Evolutionary conservation across 176 grass and related monocot genomes (phyloP).

Genomic region (Raddia distichophylla): DNA sequence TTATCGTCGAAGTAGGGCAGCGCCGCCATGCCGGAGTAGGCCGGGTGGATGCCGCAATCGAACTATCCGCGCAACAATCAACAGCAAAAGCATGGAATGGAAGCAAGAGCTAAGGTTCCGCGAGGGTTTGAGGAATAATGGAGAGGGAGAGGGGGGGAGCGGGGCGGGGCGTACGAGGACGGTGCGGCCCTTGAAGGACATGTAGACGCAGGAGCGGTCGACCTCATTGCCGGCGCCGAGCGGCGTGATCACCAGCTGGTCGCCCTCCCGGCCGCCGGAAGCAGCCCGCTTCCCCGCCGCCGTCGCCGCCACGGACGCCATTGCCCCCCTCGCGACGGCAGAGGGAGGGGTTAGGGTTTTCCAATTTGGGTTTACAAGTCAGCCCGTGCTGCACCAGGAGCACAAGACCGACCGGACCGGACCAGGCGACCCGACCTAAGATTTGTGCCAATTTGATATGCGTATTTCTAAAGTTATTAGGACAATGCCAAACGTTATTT

Average conservation of each 20-base stretch:
- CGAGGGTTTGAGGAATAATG: background rate
- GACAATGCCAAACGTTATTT: too few species aligned
- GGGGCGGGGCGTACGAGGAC: slow-evolving; percentile 55
- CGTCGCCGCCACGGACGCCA: slow-evolving; percentile 36
- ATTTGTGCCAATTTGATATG: too few species aligned
- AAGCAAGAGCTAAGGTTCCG: background rate
- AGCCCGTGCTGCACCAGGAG: too few species aligned
- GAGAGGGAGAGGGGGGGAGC: background rate
- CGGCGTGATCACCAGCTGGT: slow-evolving; percentile 72
- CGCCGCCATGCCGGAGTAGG: slow-evolving; percentile 82
- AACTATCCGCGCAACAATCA: slow-evolving; percentile 45
- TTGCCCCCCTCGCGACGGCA: background rate
- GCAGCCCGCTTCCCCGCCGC: slow-evolving; percentile 43
- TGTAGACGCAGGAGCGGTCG: slow-evolving; percentile 94
- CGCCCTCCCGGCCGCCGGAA: slow-evolving; percentile 59
- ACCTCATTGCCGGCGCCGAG: slow-evolving; percentile 95
- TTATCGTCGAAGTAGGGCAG: slow-evolving; percentile 96
- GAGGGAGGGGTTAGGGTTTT: background rate
- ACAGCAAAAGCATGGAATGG: background rate
- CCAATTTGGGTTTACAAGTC: too few species aligned
- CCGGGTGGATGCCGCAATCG: slow-evolving; percentile 97
- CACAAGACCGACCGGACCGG: too few species aligned
- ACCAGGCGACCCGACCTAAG: too few species aligned
- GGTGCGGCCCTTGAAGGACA: slow-evolving; percentile 91
- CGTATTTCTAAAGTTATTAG: too few species aligned